A percentile compares a stretch with the other conserved stretches of the same genome.
Conservation (phyloP, 495 filamentous ascomycete species). For the Neurospora sp. region DNA sequence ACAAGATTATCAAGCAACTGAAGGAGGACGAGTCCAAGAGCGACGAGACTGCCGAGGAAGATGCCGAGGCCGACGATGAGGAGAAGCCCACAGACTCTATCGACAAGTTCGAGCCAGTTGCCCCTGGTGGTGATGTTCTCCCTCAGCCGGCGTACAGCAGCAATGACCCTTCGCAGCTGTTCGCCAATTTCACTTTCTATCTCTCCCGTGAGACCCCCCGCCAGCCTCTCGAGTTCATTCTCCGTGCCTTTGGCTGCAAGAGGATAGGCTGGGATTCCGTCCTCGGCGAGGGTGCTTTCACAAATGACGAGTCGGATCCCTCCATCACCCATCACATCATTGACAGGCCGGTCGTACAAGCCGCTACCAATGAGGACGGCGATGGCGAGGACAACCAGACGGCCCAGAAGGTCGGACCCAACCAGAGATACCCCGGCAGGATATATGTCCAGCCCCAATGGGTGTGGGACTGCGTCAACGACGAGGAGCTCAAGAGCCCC, state of each 20-base stretch:
- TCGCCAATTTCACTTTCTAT: conserved; percentile 80
- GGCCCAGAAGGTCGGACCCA: conserved; percentile 38
- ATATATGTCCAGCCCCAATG: conserved; percentile 95
- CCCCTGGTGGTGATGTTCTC: conserved; percentile 73
- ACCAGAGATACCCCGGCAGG: conserved; percentile 69
- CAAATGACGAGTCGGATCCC: conserved; percentile 72
- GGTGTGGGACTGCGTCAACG: conserved; percentile 95
- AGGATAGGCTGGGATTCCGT: conserved; percentile 88
- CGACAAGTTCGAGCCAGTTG: conserved; percentile 76
- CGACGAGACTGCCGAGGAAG: conserved; percentile 34
- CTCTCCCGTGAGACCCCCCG: conserved; percentile 89
- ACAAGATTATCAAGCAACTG: conserved; percentile 43
- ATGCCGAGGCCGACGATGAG: conserved; percentile 39
- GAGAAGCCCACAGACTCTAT: conserved; percentile 52
- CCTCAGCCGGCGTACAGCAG: conserved; percentile 62
- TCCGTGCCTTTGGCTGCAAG: conserved; percentile 91
- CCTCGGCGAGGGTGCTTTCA: conserved; percentile 85
- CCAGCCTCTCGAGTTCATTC: conserved; percentile 83
- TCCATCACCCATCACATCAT: conserved; percentile 94
- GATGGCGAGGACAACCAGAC: conserved; percentile 48
- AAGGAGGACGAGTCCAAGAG: conserved; percentile 31
- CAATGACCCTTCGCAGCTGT: conserved; percentile 54
- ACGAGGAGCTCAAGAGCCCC: conserved; percentile 72
- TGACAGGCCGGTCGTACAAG: conserved; percentile 66
- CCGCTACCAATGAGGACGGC: conserved; percentile 47